These are phyloP conservation scores for Picea abies DNA, from an alignment of 83 land plant genomes.

Conservation along the genomic window DNA sequence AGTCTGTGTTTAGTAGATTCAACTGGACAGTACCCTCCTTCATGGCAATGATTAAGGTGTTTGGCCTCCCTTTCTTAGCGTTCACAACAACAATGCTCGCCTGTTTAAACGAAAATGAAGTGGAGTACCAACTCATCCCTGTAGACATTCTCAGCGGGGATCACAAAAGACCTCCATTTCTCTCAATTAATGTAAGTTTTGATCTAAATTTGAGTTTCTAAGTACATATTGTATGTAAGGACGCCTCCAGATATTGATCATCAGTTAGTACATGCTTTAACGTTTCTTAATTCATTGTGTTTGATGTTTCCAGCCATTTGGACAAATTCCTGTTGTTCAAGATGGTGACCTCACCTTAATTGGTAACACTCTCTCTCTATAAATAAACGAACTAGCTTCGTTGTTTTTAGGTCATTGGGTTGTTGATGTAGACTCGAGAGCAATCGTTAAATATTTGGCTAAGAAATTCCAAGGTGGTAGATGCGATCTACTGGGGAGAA, in stretches of 20 bases:
- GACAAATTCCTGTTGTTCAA: conserved; percentile 35
- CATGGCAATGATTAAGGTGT: background rate
- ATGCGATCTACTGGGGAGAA: conserved; percentile 24
- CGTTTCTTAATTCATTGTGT: background rate
- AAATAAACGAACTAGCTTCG: background rate
- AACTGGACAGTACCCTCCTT: no score
- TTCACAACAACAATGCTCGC: conserved; percentile 22
- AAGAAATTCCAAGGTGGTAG: conserved; percentile 44
- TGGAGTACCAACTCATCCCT: conserved; percentile 26
- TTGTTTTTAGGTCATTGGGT: background rate
- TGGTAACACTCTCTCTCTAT: conserved; percentile 13
- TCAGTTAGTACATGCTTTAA: background rate
- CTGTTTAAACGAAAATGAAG: conserved; percentile 24
- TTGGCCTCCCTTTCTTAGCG: background rate
- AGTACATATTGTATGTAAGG: background rate
- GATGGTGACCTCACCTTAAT: conserved; percentile 36
- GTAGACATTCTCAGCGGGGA: conserved; percentile 16
- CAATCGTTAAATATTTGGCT: conserved; percentile 58
- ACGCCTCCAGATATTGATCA: background rate
- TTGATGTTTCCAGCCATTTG: conserved; percentile 38
- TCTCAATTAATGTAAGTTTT: background rate
- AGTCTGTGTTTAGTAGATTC: no score
- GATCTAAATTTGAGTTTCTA: no score
- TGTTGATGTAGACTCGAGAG: conserved; percentile 67
- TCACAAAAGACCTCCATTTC: conserved; percentile 23